Evolutionary conservation across 2,329 filamentous ascomycete genomes (phyloP), one percentile per base, ranked within the genome.

Genomic region (Didymella pomorum): DNA sequence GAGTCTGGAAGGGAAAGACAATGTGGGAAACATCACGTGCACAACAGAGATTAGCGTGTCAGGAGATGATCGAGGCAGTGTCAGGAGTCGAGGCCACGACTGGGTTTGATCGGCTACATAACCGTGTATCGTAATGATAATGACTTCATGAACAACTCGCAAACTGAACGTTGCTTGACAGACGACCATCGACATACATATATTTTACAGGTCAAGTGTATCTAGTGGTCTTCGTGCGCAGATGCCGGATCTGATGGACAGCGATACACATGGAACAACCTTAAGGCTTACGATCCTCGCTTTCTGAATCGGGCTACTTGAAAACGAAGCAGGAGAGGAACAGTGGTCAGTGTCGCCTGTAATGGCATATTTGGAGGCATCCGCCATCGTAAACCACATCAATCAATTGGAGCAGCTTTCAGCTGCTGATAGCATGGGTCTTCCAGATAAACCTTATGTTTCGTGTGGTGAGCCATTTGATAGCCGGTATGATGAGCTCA

Each of bases 21-120:
- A 9, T 8, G n/a, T 43, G 9, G 45, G 50, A 2, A 41, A 39
- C 3, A 58, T 58, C 14, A 59, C 52, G 6, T 55, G 52, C 21
- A 56, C 51, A 10, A 59, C 56, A 4, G 56, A 59, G 12, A 55
- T 59, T 9, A 56, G 46, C 21, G 28, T 59, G 6, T 31, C 33
- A 3, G 56, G 51, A 8, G 56, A 56, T 37, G 56, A 51, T 26
- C 16, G 29, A 2, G 50, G 45, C 10, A 55, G 51, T 37, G 21
- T 37, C 18, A 33, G 42, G 51, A 44, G 52, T 43, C 23, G 52
- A 14, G 52, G 56, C 14, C 51, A 51, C 14, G 28, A 59, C 6
- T 59, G 51, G 51, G 52, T 59, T 21, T 54, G 28, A 28, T 16
- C 4, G 10, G 12, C 4, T 44, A 16, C 2, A 6, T 20, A 2